Base-by-base conservation (phyloP, 2,329 filamentous ascomycete genomes). In the Fusarium burgessii region DNA sequence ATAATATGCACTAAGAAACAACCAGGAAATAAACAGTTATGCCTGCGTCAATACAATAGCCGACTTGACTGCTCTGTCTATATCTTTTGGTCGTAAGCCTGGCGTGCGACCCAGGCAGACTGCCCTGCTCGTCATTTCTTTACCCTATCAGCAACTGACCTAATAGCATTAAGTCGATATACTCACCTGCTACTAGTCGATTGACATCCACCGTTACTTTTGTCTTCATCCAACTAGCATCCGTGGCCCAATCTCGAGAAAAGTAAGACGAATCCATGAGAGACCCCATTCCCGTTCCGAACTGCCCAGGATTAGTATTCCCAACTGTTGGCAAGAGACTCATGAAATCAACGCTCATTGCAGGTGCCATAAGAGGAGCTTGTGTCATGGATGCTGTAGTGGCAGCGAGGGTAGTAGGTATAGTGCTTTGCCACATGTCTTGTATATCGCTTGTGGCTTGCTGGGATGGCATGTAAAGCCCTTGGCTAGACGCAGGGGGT, bases 51-150 rank as follows among this genome's bases (percentile, higher is more conserved):
- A 69, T 25, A 67, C 47, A 12, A 76, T 75, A 6, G 74, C 60
- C 12, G 56, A 55, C 32, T 56, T 74, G n/a, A 76, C 71, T 12
- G 81, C 79, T 18, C 52, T 69, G 51, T 82, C 71, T 3, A 84
- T 70, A 45, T 84, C 82, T 41, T 76, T 80, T 2, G 80, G 80
- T 10, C 82, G 78, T 13, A 84, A 63, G 1, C 81, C 82, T 1
- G 82, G 82, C 4, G 77, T 77, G 8, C 80, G 76, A 12, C 82
- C 82, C 11, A 84, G 68, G 42, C 82, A 84, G 10, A 84, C 78
- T 18, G 81, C 78, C 17, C 63, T 76, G 5, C 63, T 59, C 1
- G 77, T 76, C 47, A 84, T 68, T 75, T 84, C 82, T 84, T 47
- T 27, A 8, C n/a, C 14, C 7, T 3, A 32, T 76, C 46, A 74